Evolutionary conservation across 176 grass and related monocot species (phyloP).

Genomic region (Oryza glaberrima): DNA sequence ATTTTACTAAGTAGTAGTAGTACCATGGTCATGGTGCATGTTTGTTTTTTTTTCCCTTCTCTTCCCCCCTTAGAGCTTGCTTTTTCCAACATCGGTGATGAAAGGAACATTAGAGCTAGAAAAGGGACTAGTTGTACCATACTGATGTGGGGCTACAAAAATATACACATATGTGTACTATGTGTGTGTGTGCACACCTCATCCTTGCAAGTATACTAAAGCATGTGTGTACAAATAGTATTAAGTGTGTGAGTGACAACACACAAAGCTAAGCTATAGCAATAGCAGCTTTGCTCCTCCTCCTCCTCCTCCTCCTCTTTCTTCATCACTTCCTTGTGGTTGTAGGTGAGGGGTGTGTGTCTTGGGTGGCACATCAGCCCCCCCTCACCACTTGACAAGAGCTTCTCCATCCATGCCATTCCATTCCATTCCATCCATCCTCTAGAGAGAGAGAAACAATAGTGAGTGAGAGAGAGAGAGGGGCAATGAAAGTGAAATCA

Average conservation of each 20-base stretch:
- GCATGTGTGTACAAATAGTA: background rate
- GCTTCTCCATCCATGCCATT: slow-evolving; percentile 1
- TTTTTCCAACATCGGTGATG: slow-evolving; percentile 62
- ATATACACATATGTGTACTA: background rate
- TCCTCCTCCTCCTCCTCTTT: background rate
- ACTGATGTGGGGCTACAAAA: slow-evolving; percentile 49
- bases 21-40: slow-evolving; percentile 37
- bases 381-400: slow-evolving; percentile 48
- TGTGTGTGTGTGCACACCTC: background rate
- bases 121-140: slow-evolving; percentile 54
- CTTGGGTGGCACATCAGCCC: slow-evolving; percentile 58
- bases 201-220: background rate
- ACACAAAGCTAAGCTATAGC: slow-evolving; percentile 25
- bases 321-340: background rate
- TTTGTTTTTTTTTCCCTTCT: background rate
- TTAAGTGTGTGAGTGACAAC: slow-evolving; percentile 21
- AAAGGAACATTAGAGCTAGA: slow-evolving; percentile 61
- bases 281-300: background rate
- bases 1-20: background rate
- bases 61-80: slow-evolving; percentile 9
- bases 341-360: slow-evolving; percentile 69
- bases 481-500: background rate
- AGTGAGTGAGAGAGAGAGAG: background rate
- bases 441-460: slow-evolving; percentile 17
- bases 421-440: slow-evolving; percentile 1